These are phyloP conservation scores for Zizania latifolia DNA, from an alignment of 176 grass and related monocot genomes.

Conservation along the genomic window DNA sequence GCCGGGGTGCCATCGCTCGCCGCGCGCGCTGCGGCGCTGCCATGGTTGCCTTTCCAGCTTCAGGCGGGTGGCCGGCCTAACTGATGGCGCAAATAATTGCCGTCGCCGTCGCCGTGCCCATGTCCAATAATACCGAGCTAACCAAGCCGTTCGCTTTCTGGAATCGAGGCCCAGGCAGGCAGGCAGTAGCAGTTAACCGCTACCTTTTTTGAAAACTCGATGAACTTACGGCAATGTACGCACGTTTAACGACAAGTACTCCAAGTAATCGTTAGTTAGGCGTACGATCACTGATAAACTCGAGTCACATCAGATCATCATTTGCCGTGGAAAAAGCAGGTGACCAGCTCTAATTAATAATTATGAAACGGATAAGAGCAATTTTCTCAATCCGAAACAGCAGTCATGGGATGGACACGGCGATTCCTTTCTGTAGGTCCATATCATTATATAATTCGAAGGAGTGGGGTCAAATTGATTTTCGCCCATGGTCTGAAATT, in stretches of 20 bases:
- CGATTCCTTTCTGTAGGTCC: too few relatives aligned
- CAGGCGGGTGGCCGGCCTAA: not conserved
- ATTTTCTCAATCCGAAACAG: too few relatives aligned
- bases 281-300: constrained; percentile 20
- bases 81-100: constrained; percentile 1
- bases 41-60: too few relatives aligned
- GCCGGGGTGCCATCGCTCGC: too few relatives aligned
- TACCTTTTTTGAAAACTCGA: not conserved
- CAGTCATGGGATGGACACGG: too few relatives aligned
- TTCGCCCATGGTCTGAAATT: not conserved
- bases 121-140: not conserved
- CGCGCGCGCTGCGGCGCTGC: too few relatives aligned
- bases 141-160: constrained; percentile 4
- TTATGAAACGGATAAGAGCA: too few relatives aligned
- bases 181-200: not conserved
- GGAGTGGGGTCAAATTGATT: not conserved
- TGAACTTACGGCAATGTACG: not conserved
- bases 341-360: not conserved
- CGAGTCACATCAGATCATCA: constrained; percentile 5
- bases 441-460: too few relatives aligned
- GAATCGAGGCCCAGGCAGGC: not conserved
- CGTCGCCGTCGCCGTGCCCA: constrained; percentile 19
- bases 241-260: not conserved
- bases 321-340: not conserved
- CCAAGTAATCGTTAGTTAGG: constrained; percentile 7